Evolutionary conservation across 2,329 filamentous ascomycete genomes (phyloP).

Genomic region (Calonectria hawksworthii): DNA sequence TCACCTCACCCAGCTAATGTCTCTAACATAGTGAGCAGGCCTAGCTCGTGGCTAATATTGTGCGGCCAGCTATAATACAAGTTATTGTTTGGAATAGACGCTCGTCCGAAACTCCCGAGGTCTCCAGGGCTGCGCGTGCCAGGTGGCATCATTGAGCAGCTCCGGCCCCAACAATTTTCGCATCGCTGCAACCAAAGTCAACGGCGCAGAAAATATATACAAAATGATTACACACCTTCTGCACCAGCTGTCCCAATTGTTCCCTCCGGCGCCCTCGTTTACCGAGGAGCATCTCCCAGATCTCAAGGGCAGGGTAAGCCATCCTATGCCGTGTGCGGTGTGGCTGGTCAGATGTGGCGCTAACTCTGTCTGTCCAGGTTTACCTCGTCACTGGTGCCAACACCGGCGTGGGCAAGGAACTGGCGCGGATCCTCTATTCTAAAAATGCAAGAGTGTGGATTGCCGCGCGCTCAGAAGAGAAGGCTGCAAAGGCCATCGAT

Average conservation of each 20-base stretch:
- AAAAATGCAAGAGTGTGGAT: constrained; percentile 31
- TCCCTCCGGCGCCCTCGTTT: background rate
- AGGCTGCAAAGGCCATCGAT: constrained; percentile 16
- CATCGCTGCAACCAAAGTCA: background rate
- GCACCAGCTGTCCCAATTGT: background rate
- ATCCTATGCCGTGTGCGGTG: background rate
- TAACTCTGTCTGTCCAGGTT: background rate
- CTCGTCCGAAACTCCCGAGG: background rate
- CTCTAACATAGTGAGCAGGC: background rate
- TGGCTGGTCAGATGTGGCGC: background rate
- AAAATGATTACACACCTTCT: background rate
- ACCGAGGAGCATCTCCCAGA: constrained; percentile 8
- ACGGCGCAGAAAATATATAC: background rate
- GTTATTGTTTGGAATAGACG: background rate
- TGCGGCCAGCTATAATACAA: background rate
- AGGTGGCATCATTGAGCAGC: background rate
- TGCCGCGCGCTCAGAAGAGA: constrained; percentile 31
- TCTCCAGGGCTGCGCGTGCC: background rate
- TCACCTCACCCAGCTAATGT: background rate
- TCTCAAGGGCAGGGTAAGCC: background rate
- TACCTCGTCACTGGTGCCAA: constrained; percentile 39
- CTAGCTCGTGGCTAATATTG: background rate
- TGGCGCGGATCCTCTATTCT: constrained; percentile 29
- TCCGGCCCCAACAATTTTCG: background rate
- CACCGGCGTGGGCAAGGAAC: constrained; percentile 33